Conservation (phyloP, 768 basidiomycete genomes). For the Mycena crocata region DNA sequence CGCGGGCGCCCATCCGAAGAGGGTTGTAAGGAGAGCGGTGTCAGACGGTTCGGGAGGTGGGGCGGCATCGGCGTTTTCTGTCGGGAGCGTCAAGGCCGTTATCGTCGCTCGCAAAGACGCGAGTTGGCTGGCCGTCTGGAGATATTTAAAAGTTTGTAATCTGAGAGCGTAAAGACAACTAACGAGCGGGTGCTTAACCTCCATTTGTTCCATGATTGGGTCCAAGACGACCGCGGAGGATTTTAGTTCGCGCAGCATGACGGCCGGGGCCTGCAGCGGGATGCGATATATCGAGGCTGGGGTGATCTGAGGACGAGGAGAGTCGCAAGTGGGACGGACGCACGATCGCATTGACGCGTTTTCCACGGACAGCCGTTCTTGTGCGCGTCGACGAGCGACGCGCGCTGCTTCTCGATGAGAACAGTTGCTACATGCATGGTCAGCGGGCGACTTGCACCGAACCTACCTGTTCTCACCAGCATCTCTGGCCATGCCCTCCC, state of each 20-base stretch:
- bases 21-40: conserved; percentile 55
- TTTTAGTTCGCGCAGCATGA: conserved; percentile 72
- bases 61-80: conserved; percentile 31
- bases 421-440: conserved; percentile 61
- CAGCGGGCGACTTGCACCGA: conserved; percentile 28
- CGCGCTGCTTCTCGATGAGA: conserved; percentile 79
- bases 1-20: conserved; percentile 65
- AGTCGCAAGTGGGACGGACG: conserved; percentile 36
- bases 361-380: conserved; percentile 91
- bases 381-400: conserved; percentile 74
- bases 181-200: conserved; percentile 82
- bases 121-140: conserved; percentile 69
- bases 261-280: conserved; percentile 73
- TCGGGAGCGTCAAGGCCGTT: conserved; percentile 44
- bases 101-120: conserved; percentile 63
- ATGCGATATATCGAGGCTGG: conserved; percentile 80
- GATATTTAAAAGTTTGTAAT: conserved; percentile 4
- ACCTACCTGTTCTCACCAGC: conserved; percentile 70
- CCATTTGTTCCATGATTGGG: conserved; percentile 61
- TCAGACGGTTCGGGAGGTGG: conserved; percentile 46
- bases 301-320: background rate
- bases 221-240: conserved; percentile 64
- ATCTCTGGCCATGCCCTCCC: conserved; percentile 79
- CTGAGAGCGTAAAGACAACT: conserved; percentile 35
- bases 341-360: conserved; percentile 82